These are phyloP conservation scores for Ogataea nitratoaversa DNA, from an alignment of 805 yeast species.

Conservation along the genomic window DNA sequence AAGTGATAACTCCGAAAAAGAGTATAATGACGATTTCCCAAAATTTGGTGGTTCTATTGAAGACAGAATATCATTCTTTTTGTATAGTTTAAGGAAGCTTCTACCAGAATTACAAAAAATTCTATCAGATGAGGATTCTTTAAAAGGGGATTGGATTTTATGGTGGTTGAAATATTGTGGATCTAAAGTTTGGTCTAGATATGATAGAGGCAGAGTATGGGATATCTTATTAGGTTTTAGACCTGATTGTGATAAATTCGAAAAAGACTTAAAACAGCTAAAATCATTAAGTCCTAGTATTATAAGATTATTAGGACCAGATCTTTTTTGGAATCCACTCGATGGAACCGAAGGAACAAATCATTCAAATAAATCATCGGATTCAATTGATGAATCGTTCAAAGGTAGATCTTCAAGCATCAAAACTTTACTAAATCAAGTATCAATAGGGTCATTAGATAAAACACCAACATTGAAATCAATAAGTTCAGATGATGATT, in stretches of 20 bases:
- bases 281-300: conserved; percentile 18
- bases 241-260: conserved; percentile 27
- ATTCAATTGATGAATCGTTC: conserved; percentile 2
- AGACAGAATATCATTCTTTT: conserved; percentile 64
- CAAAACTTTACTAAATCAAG: conserved; percentile 25
- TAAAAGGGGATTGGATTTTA: conserved; percentile 83
- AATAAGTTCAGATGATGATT: conserved; percentile 5
- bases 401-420: conserved; percentile 29
- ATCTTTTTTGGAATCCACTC: conserved; percentile 55
- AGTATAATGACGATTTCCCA: conserved; percentile 24
- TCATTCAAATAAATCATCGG: conserved; percentile 1
- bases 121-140: conserved; percentile 72
- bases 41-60: conserved; percentile 55
- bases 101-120: conserved; percentile 75
- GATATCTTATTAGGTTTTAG: conserved; percentile 82
- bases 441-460: conserved; percentile 21
- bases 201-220: conserved; percentile 87
- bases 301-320: conserved; percentile 45
- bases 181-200: conserved; percentile 74
- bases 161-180: conserved; percentile 97
- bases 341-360: conserved; percentile 19
- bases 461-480: conserved; percentile 28
- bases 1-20: conserved; percentile 12
- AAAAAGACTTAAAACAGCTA: conserved; percentile 23
- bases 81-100: conserved; percentile 54